Percentiles rank a stretch among this genome's conserved stretches.
These are phyloP conservation scores for Wallacemonas sp. DNA, from an alignment of 208 protist species.

Conservation along the genomic window DNA sequence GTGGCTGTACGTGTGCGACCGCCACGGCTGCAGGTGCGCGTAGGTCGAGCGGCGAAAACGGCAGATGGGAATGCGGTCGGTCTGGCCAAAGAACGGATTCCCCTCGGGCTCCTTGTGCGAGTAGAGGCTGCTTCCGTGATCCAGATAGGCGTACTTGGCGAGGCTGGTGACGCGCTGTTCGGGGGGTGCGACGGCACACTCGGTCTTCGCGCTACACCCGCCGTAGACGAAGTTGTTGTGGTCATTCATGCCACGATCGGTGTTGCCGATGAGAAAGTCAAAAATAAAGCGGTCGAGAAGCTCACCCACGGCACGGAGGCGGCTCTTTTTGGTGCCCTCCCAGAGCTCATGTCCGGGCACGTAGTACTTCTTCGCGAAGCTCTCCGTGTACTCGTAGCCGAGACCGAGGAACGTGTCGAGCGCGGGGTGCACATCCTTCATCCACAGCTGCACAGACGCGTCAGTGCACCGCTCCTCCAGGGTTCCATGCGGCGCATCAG, in stretches of 20 bases:
- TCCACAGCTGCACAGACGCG: constrained; percentile 82
- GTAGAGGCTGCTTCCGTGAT: constrained; percentile 85
- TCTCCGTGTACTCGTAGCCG: constrained; percentile 56
- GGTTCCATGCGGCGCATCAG: neutral
- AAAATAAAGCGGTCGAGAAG: constrained; percentile 80
- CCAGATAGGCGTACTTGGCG: constrained; percentile 82
- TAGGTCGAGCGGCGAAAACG: constrained; percentile 69
- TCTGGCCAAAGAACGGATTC: constrained; percentile 66
- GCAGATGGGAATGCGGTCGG: constrained; percentile 58
- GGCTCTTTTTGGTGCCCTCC: constrained; percentile 40
- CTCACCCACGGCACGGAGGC: constrained; percentile 72
- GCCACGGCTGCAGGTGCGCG: constrained; percentile 31
- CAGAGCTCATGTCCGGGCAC: constrained; percentile 60
- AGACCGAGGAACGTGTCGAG: constrained; percentile 72
- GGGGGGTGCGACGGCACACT: constrained; percentile 25
- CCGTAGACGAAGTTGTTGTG: constrained; percentile 92
- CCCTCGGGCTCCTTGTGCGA: constrained; percentile 71
- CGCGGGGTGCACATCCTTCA: constrained; percentile 78
- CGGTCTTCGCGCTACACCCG: constrained; percentile 64
- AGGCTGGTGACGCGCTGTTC: constrained; percentile 23
- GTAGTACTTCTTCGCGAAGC: constrained; percentile 73
- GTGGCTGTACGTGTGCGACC: constrained; percentile 20
- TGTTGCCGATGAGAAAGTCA: constrained; percentile 86
- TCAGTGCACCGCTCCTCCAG: constrained; percentile 41
- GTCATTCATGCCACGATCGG: constrained; percentile 79